phyloP scores from a whole-genome alignment of 2,329 filamentous ascomycete genomes.

The Penicillium oxalicum region DNA sequence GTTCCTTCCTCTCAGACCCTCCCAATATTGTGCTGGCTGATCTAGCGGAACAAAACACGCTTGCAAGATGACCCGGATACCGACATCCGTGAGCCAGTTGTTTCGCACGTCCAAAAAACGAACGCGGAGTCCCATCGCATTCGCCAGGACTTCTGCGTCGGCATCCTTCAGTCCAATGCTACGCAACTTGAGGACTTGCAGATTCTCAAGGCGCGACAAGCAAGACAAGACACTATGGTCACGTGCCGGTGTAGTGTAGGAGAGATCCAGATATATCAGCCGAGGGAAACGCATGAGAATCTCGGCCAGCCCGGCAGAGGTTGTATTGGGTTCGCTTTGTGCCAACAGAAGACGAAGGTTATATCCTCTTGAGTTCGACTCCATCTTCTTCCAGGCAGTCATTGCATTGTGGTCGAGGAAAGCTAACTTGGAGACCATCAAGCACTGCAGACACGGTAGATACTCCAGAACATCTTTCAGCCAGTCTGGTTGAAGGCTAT shows the following conservation, averaged over 20 bases:
- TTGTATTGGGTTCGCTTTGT: constrained; percentile 54
- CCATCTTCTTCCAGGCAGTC: constrained; percentile 40
- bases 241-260: constrained; percentile 47
- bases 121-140: constrained; percentile 48
- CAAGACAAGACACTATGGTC: constrained; percentile 45
- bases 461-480: constrained; percentile 53
- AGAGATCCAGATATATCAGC: constrained; percentile 55
- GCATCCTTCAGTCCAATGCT: constrained; percentile 50
- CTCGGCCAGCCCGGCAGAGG: constrained; percentile 48
- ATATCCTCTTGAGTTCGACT: constrained; percentile 30
- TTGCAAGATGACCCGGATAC: constrained; percentile 48
- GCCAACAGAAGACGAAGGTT: constrained; percentile 52
- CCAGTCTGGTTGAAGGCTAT: constrained; percentile 54
- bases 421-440: constrained; percentile 54
- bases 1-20: constrained; percentile 2
- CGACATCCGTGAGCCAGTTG: constrained; percentile 53
- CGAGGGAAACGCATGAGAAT: constrained; percentile 49
- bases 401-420: constrained; percentile 59
- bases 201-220: constrained; percentile 43
- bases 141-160: constrained; percentile 48
- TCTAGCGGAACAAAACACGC: constrained; percentile 41
- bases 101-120: constrained; percentile 53
- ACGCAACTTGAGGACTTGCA: constrained; percentile 54
- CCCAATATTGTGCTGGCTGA: neutral
- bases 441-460: constrained; percentile 53